Base-by-base conservation (phyloP, 495 filamentous ascomycete genomes). In the Penicillium verhagenii region DNA sequence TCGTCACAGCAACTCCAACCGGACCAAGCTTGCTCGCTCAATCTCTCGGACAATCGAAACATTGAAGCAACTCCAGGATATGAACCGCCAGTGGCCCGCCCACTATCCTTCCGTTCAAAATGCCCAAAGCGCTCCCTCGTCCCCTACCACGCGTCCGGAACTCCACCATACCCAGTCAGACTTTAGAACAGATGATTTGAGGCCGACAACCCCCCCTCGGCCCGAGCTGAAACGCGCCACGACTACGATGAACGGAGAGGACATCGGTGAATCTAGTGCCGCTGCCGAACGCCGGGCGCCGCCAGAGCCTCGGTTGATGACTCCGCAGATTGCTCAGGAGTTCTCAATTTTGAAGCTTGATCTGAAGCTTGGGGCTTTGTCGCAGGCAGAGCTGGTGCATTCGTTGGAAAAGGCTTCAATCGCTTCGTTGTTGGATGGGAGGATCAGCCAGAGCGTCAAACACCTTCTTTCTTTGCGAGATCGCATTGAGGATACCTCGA, bases 271-370 rank as follows among this genome's bases (percentile, higher is more conserved):
- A 68, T 91, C 88, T 10, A 96, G 91, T 72, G 78, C 79, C 37
- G 64, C 79, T 46, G 85, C 84, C 16, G 82, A 86, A 56, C 76
- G 77, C 47, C 81, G 82, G 39, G 68, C 73, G 11, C 59, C 74
- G 7, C 60, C 70, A 9, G 89, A 91, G 44, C 87, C 86, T 13
- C 78, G 94, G 50, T 78, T 98, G 47, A 86, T 97, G 60, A 92
- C 90, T 14, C 91, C 92, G 19, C 89, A 97, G 72, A 92, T 97
- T 52, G 91, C 92, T 4, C 91, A 96, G 49, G 90, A 98, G 56
- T 98, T 97, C 60, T 96, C 92, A 0, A 86, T 98, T 35, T 72
- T 98, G 51, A 98, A 97, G 72, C 72, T 98, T 54, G 92, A 98
- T 66, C 68, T 97, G 63, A 97, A 97, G 67, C 79, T 98, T 33